phyloP scores from a whole-genome alignment of 1,284 basidiomycete genomes.

The Flammula alnicola region DNA sequence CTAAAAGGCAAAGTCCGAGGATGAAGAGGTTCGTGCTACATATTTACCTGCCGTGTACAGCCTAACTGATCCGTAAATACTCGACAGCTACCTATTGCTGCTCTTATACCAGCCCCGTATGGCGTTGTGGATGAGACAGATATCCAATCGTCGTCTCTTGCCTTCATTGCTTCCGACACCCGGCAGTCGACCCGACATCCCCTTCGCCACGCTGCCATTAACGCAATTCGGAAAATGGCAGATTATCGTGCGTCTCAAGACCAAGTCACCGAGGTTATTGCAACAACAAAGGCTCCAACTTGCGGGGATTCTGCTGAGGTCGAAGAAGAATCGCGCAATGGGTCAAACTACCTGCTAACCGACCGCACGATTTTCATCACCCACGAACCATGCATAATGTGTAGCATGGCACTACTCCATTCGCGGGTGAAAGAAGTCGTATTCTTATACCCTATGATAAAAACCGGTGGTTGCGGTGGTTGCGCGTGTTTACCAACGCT shows the following conservation, averaged over 20 bases:
- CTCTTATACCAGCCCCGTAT: slow-evolving; percentile 72
- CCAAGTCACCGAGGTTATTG: background rate
- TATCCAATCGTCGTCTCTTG: slow-evolving; percentile 33
- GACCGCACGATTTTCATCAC: slow-evolving; percentile 82
- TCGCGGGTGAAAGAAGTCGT: slow-evolving; percentile 86
- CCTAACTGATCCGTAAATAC: slow-evolving; percentile 8
- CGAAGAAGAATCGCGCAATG: slow-evolving; percentile 48
- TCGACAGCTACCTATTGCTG: slow-evolving; percentile 74
- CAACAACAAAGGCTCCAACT: slow-evolving; percentile 4
- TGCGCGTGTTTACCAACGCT: slow-evolving; percentile 72
- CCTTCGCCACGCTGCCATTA: slow-evolving; percentile 82
- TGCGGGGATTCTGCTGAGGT: slow-evolving; percentile 18
- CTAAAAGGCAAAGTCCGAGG: slow-evolving; percentile 44
- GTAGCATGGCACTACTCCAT: slow-evolving; percentile 92
- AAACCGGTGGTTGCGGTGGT: slow-evolving; percentile 79
- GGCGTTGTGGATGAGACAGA: slow-evolving; percentile 22
- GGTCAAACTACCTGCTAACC: slow-evolving; percentile 85
- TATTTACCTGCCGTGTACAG: background rate
- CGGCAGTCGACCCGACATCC: slow-evolving; percentile 72
- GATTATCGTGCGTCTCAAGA: slow-evolving; percentile 52
- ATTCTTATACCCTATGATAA: slow-evolving; percentile 72
- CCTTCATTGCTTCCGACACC: slow-evolving; percentile 73
- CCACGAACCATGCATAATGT: slow-evolving; percentile 96
- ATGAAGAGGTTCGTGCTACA: slow-evolving; percentile 58
- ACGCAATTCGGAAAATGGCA: slow-evolving; percentile 72